Evolutionary conservation across 805 yeast genomes (phyloP).

Genomic region (Starmera dryadoides): DNA sequence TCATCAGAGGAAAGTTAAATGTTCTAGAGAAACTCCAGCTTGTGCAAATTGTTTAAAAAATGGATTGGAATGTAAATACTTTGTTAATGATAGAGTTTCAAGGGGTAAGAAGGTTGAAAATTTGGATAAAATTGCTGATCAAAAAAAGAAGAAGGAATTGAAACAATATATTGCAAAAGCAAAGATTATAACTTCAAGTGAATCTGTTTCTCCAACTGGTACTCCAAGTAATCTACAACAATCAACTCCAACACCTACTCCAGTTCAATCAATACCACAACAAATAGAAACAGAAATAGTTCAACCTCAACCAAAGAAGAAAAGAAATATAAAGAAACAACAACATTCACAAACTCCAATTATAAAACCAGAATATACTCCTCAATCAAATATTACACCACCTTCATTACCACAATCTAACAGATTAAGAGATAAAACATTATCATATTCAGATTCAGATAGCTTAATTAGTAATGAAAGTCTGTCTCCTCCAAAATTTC

Average conservation of each 20-base stretch:
- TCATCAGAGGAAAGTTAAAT: constrained; percentile 50
- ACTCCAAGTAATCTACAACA: background rate
- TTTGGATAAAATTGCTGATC: constrained; percentile 15
- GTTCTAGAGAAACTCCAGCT: constrained; percentile 44
- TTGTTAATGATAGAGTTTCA: constrained; percentile 46
- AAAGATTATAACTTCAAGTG: constrained; percentile 6
- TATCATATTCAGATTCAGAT: constrained; percentile 18
- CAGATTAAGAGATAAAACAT: background rate
- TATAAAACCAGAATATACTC: no score
- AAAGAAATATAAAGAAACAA: no score
- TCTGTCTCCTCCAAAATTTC: constrained; percentile 20
- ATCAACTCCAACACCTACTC: background rate
- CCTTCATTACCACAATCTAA: background rate
- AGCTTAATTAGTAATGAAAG: constrained; percentile 18
- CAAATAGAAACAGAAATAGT: background rate
- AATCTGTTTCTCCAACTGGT: background rate
- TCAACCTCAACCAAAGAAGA: background rate
- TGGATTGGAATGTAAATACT: constrained; percentile 44
- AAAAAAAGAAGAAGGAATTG: constrained; percentile 15
- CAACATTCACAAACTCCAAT: background rate
- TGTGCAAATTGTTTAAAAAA: constrained; percentile 45
- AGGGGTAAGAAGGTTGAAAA: constrained; percentile 21
- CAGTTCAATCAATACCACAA: background rate
- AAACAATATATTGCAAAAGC: constrained; percentile 18
- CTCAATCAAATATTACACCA: background rate